These are phyloP conservation scores for Helicostylum pulchrum DNA, from an alignment of 192 early-diverging fungal species.

Conservation along the genomic window DNA sequence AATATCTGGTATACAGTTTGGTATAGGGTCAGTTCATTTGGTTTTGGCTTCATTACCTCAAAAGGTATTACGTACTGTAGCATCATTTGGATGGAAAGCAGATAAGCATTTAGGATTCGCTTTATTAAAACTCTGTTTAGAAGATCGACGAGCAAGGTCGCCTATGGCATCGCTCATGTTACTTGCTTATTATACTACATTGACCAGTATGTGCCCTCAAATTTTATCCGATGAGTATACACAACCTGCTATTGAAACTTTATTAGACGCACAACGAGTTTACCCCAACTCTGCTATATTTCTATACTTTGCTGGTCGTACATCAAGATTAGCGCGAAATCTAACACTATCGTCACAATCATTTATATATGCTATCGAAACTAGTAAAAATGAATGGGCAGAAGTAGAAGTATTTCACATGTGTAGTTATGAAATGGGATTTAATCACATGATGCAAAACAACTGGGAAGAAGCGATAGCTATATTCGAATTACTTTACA, in stretches of 20 bases:
- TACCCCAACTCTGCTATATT: conserved; percentile 33
- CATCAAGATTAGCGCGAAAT: conserved; percentile 29
- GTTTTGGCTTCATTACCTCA: conserved; percentile 29
- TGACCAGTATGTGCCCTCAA: conserved; percentile 26
- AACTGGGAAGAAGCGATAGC: conserved; percentile 26
- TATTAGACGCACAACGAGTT: conserved; percentile 30
- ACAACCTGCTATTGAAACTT: conserved; percentile 33
- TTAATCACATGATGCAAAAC: conserved; percentile 30
- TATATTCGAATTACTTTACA: conserved; percentile 19
- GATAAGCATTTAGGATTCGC: conserved; percentile 55
- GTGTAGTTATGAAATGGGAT: conserved; percentile 29
- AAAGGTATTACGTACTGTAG: conserved; percentile 37
- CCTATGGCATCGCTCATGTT: conserved; percentile 52
- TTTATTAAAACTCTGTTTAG: conserved; percentile 44
- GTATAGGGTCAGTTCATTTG: conserved; percentile 37
- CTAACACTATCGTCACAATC: conserved; percentile 29
- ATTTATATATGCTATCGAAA: conserved; percentile 33
- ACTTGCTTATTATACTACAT: conserved; percentile 26
- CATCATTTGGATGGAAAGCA: conserved; percentile 52
- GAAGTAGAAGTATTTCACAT: conserved; percentile 24
- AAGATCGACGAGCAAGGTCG: conserved; percentile 46
- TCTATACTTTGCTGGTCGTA: conserved; percentile 34
- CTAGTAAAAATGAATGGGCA: conserved; percentile 35
- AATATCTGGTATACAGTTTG: conserved; percentile 38
- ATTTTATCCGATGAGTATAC: conserved; percentile 26